A percentile compares a stretch with the other conserved stretches of the same genome.
These are phyloP conservation scores for Boletales sp. DNA, from an alignment of 768 basidiomycete species.

Conservation along the genomic window DNA sequence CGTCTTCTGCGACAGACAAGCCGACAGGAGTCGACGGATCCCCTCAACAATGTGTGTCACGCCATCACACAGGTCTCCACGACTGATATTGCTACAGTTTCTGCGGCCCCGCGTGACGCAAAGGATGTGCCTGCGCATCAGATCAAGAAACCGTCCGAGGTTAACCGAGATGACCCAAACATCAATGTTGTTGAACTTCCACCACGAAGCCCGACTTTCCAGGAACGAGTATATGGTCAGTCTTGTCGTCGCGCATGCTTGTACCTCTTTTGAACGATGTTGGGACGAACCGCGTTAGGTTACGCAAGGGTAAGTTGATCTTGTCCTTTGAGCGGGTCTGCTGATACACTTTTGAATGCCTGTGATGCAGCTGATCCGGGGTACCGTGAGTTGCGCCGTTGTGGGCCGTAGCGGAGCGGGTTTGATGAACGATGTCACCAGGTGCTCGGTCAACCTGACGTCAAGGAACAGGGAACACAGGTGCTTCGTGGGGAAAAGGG, in stretches of 20 bases:
- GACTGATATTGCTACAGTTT: slow-evolving; percentile 20
- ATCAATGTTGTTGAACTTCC: slow-evolving; percentile 23
- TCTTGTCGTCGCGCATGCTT: neutral
- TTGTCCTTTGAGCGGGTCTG: neutral
- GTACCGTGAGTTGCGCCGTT: slow-evolving; percentile 21
- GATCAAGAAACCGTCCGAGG: slow-evolving; percentile 25
- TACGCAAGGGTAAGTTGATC: slow-evolving; percentile 26
- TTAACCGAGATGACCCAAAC: slow-evolving; percentile 22
- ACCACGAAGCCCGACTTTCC: slow-evolving; percentile 44
- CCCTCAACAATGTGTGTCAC: slow-evolving; percentile 38
- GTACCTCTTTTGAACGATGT: neutral
- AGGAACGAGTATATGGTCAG: slow-evolving; percentile 56
- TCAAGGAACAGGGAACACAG: slow-evolving; percentile 52
- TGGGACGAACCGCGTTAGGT: slow-evolving; percentile 14
- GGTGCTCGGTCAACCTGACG: slow-evolving; percentile 32
- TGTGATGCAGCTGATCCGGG: slow-evolving; percentile 24
- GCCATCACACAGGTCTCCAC: neutral
- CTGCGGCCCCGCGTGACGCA: slow-evolving; percentile 36
- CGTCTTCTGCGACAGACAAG: slow-evolving; percentile 25
- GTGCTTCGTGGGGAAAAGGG: slow-evolving; percentile 50
- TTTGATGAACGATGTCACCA: slow-evolving; percentile 4
- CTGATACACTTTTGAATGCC: neutral
- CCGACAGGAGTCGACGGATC: slow-evolving; percentile 27
- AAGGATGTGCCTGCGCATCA: slow-evolving; percentile 28
- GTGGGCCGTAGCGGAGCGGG: neutral